These are phyloP conservation scores for Clonostachys sp. DNA, from an alignment of 2,329 filamentous ascomycete genomes.

Conservation along the genomic window DNA sequence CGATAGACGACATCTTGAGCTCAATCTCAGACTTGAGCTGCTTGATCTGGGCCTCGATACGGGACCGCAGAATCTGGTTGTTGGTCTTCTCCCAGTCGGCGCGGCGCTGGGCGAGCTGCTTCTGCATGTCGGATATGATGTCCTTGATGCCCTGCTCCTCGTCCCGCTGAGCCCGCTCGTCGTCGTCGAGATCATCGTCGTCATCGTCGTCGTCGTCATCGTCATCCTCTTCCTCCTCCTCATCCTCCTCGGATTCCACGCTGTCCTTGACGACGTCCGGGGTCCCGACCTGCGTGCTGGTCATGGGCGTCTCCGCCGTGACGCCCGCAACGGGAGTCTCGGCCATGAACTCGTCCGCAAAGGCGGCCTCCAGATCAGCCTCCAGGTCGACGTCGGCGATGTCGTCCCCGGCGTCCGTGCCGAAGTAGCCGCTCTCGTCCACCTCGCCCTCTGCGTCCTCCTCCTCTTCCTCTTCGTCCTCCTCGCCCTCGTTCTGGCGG, in stretches of 20 bases:
- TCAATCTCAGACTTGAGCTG: constrained; percentile 37
- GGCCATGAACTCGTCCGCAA: constrained; percentile 32
- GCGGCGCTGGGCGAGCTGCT: constrained; percentile 39
- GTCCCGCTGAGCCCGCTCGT: constrained; percentile 42
- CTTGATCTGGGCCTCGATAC: constrained; percentile 45
- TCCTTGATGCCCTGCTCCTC: constrained; percentile 50
- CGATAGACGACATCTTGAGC: constrained; percentile 38
- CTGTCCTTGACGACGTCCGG: constrained; percentile 36
- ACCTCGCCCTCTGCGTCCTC: constrained; percentile 50
- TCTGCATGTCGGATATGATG: constrained; percentile 48
- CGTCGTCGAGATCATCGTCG: constrained; percentile 49
- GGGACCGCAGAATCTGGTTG: constrained; percentile 43
- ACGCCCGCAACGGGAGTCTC: constrained; percentile 36
- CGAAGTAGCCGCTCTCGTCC: constrained; percentile 30
- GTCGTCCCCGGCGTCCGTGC: constrained; percentile 35
- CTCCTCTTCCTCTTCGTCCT: constrained; percentile 41
- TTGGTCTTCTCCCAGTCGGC: constrained; percentile 34
- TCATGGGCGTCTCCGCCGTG: constrained; percentile 38
- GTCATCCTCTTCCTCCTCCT: constrained; percentile 41
- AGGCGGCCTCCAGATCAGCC: constrained; percentile 49
- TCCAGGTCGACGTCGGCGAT: constrained; percentile 37
- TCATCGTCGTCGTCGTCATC: constrained; percentile 49
- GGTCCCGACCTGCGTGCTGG: constrained; percentile 33
- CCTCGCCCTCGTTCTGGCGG: constrained; percentile 28
- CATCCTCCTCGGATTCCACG: constrained; percentile 29